Base-by-base conservation (phyloP, 208 protist genomes). In the Leishmania turanica region DNA sequence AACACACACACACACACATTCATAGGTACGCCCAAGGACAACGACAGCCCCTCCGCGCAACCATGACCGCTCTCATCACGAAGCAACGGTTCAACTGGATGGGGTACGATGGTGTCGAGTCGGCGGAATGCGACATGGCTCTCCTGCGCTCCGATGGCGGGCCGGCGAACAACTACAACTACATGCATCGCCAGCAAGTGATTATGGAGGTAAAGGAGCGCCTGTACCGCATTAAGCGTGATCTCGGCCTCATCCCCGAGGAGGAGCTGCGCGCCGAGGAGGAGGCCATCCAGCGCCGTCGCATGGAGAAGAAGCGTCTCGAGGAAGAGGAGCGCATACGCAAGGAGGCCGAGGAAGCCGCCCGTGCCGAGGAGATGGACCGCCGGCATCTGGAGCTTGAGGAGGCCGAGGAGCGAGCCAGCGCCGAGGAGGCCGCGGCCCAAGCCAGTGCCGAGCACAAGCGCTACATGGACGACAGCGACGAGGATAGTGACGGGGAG, bases 31-130 rank as follows among this genome's bases (percentile, higher is more conserved):
- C 47, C 15, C 66, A n/a, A 15, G 27, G 19, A 21, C 51, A 54
- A 21, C 0, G 17, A 21, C 17, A 54, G 51, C 17, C 11, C 31
- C 62, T 68, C 62, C 31, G 58, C 31, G 58, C 47, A 80, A 21
- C 49, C 53, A 88, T 88, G 81, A 87, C 89, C 70, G 88, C 88
- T 37, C 79, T 95, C 45, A 79, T 94, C 53, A 82, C 85, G n/a
- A 88, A 74, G n/a, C 88, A 96, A 69, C 87, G 89, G 51, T 95
- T 91, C 83, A 97, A 96, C 86, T 97, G 94, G 94, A 97, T 97
- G 94, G 91, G 92, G 51, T 89, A 96, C 85, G 86, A 95, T 75
- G 92, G 94, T 65, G 93, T 90, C 70, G 88, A 95, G 87, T 90
- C 90, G 24, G 79, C 89, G 69, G 78, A 89, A 68, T 72, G 93